These are phyloP conservation scores for Corymbia citriodora DNA, from an alignment of 441 rosid genomes.

Conservation along the genomic window DNA sequence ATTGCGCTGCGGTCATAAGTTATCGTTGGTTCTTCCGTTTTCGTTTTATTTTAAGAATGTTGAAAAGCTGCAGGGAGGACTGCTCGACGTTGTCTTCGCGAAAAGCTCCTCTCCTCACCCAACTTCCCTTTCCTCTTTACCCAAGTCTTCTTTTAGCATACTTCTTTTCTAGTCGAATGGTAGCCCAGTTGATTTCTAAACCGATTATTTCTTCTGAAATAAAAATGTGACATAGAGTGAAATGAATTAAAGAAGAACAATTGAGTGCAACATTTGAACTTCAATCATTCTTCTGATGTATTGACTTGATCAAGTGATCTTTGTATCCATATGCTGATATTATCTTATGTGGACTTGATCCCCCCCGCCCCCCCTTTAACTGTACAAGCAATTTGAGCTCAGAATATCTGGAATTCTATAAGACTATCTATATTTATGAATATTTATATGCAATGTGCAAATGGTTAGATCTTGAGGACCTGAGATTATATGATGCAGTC, in stretches of 20 bases:
- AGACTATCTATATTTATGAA: not conserved
- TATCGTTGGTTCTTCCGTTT: not conserved
- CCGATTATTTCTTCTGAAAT: not conserved
- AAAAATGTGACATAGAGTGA: not conserved
- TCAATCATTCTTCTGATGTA: not conserved
- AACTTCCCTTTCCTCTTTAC: not conserved
- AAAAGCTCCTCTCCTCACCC: not conserved
- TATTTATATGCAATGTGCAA: not conserved
- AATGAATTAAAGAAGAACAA: not conserved
- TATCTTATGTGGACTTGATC: not conserved
- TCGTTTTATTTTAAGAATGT: not conserved
- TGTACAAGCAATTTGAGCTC: not conserved
- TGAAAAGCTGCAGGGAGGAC: not conserved
- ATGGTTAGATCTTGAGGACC: not conserved
- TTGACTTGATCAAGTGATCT: not conserved
- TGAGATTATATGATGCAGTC: not conserved
- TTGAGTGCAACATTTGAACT: not conserved
- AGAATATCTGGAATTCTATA: not conserved
- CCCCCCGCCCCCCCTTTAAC: not conserved
- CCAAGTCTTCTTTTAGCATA: not conserved
- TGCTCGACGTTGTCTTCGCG: not conserved
- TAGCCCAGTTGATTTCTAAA: not conserved
- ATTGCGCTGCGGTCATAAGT: fast-evolving
- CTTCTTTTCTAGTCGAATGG: not conserved
- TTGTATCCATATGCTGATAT: not conserved